Base-by-base conservation (phyloP, 1,139 yeast genomes). In the Taphrina wiesneri region DNA sequence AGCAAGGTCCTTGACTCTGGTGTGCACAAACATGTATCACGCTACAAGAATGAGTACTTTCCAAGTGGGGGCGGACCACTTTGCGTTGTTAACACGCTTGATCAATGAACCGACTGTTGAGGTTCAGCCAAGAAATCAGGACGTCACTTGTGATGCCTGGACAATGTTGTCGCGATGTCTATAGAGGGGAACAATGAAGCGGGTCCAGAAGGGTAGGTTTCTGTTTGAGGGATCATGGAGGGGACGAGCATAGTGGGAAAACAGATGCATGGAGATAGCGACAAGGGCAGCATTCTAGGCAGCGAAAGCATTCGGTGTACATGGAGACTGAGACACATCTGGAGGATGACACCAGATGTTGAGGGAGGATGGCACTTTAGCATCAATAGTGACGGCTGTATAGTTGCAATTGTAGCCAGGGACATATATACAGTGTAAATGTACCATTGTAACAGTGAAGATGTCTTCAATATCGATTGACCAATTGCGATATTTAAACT, bases 1-100 rank as follows among this genome's bases (percentile, higher is more conserved):
- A 9, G 46, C 59, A 2, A 23, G 32, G 21, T 17, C 59, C 13
- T 36, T 54, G 32, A 25, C 21, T 2, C 59, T 30, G 59, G 23
- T 54, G 32, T 54, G 59, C 59, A 19, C 49, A 54, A 54, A 54
- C 59, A 54, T 54, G 59, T 28, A 39, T 25, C 59, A 41, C 9
- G 49, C 47, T 13, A 54, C 59, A 17, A 23, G 26, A 21, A 54
- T 54, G 59, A 32, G 49, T 13, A 54, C 59, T n/a, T 54, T 54
- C 36, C 36, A 28, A 23, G 34, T 54, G 26, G 59, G 45, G 1
- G 46, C 59, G 11, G 59, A 54, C 34, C 43, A 21, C 23, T 54
- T 54, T 41, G 49, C 47, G 11, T 6, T 25, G 23, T 19, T 54
- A 21, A 25, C 32, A 13, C 11, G 36, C 2, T 21, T 54, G 49